Base-by-base conservation (phyloP, 2,329 filamentous ascomycete genomes). In the Exophiala bonariae region DNA sequence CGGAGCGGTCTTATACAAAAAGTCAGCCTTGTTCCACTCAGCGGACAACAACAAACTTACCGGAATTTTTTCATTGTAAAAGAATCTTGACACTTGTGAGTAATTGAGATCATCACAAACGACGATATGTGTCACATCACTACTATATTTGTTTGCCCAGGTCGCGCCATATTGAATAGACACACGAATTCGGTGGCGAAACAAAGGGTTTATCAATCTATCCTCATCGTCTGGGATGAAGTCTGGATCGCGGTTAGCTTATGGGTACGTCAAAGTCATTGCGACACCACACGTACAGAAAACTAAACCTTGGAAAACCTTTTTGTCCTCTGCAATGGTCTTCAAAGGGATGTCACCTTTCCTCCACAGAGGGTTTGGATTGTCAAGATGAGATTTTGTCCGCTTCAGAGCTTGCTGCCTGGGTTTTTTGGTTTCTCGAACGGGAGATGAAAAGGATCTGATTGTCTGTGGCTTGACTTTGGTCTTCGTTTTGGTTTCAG, bases 161-260 rank as follows among this genome's bases (percentile, higher is more conserved):
- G 64, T 70, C 1, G 86, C 92, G 34, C 92, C 92, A 63, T 83
- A 83, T 59, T 89, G 83, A 41, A 81, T 77, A 0, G 87, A 84
- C 63, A 85, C 90, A 22, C 78, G 78, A 42, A 96, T 95, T 3
- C 87, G 83, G 48, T 83, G 67, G 44, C 80, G 80, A 31, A 91
- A 80, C 6, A 79, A 74, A 9, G 79, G 78, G 23, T 84, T 80
- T 26, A 6, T 26, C 11, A 26, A 11, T 26, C 11, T 26, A 37
- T 86, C 77, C 54, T 92, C 85, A 54, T 89, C 81, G 56, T 93
- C 87, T 0, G 90, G 92, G 4, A 95, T 81, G 63, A 93, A 96
- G 67, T 82, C 74, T 77, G 23, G n/a, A 26, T 5, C 18, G 6
- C 14, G 7, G 28, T 56, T 28, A 55, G 46, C 16, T 11, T 16